Percentiles rank a stretch among this genome's conserved stretches.
These are phyloP conservation scores for Coemansia sp. DNA, from an alignment of 192 early-diverging fungal genomes.

Conservation along the genomic window DNA sequence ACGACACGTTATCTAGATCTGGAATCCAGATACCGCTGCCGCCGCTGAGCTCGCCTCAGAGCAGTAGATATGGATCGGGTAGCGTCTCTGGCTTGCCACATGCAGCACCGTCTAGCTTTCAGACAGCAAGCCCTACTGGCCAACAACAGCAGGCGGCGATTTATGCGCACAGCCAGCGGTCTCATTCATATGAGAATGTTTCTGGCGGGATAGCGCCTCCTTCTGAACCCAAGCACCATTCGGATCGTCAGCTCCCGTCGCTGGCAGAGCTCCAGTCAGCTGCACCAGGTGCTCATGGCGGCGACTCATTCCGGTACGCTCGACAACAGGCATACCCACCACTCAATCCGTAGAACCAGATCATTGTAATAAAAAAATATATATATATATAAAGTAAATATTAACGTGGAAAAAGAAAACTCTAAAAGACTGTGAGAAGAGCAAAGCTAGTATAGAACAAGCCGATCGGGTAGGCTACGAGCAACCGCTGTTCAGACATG, in stretches of 20 bases:
- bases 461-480: slow-evolving; percentile 93
- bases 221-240: slow-evolving; percentile 13
- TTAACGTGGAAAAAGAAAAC: background rate
- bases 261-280: slow-evolving; percentile 49
- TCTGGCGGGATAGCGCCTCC: background rate
- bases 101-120: slow-evolving; percentile 16
- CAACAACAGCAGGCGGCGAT: slow-evolving; percentile 9
- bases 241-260: slow-evolving; percentile 47
- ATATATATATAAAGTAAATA: background rate
- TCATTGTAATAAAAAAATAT: background rate
- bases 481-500: slow-evolving; percentile 90
- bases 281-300: slow-evolving; percentile 25
- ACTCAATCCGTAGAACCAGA: slow-evolving; percentile 22
- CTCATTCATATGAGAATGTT: slow-evolving; percentile 6
- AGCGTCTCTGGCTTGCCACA: slow-evolving; percentile 22
- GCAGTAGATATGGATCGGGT: slow-evolving; percentile 14
- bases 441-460: slow-evolving; percentile 95
- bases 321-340: slow-evolving; percentile 26
- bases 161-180: background rate
- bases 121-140: slow-evolving; percentile 11
- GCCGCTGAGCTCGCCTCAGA: slow-evolving; percentile 24
- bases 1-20: background rate
- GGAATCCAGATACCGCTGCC: slow-evolving; percentile 30
- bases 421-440: slow-evolving; percentile 85
- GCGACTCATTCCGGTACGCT: slow-evolving; percentile 32